phyloP scores from a whole-genome alignment of 768 basidiomycete genomes.

The Gelatoporia subvermispora region DNA sequence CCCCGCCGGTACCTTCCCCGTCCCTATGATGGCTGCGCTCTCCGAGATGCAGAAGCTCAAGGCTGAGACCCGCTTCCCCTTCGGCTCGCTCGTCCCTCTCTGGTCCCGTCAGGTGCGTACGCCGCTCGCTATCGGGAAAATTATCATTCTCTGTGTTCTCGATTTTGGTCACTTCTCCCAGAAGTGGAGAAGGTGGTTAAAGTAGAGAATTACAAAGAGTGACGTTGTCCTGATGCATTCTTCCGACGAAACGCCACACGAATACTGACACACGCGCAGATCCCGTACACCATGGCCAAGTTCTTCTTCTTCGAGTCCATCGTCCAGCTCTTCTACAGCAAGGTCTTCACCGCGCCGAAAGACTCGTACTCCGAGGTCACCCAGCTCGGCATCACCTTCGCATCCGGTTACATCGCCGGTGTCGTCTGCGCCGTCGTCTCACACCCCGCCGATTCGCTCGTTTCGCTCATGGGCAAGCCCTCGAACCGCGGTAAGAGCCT shows the following conservation, averaged over 20 bases:
- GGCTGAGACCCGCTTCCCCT: conserved; percentile 75
- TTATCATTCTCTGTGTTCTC: not conserved
- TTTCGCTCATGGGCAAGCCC: conserved; percentile 91
- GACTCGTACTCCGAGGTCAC: conserved; percentile 74
- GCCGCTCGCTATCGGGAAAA: too few species aligned
- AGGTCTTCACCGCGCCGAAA: conserved; percentile 79
- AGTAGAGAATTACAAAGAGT: too few species aligned
- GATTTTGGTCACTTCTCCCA: not conserved
- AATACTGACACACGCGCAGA: conserved; percentile 39
- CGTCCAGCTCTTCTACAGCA: conserved; percentile 81
- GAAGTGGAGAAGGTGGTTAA: too few species aligned
- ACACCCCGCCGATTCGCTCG: conserved; percentile 91
- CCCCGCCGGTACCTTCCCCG: conserved; percentile 71
- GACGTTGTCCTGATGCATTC: too few species aligned
- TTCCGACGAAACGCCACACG: not conserved
- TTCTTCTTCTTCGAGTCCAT: conserved; percentile 95
- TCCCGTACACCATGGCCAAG: conserved; percentile 99
- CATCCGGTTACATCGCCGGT: conserved; percentile 92
- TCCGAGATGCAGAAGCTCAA: conserved; percentile 63
- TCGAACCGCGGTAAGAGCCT: conserved; percentile 77
- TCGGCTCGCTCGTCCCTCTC: conserved; percentile 79
- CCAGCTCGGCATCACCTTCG: conserved; percentile 86
- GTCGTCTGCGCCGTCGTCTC: conserved; percentile 95
- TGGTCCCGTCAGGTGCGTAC: conserved; percentile 78
- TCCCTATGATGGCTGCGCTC: conserved; percentile 65